Evolutionary conservation across 164 flowering plant genomes (phyloP).

Genomic region (Dillenia turbinata): DNA sequence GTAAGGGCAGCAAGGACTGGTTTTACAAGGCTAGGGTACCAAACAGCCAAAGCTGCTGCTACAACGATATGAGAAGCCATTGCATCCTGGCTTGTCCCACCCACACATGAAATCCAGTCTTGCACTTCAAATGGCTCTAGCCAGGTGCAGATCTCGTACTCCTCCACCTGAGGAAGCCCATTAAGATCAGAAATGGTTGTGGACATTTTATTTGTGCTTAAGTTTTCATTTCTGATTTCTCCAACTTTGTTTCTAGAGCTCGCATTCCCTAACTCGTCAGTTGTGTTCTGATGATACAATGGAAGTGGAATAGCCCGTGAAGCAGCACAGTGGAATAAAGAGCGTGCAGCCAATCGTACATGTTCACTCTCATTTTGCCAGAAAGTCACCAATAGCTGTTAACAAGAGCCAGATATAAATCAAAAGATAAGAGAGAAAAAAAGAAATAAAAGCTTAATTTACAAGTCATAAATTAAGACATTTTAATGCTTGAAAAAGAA

Average conservation of each 20-base stretch:
- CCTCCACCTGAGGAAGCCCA: constrained; percentile 31
- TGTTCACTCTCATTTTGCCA: constrained; percentile 97
- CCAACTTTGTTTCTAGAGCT: constrained; percentile 16
- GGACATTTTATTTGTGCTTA: constrained; percentile 18
- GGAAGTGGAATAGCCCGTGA: constrained; percentile 89
- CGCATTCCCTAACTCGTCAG: constrained; percentile 20
- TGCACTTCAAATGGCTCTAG: constrained; percentile 89
- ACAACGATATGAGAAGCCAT: constrained; percentile 94
- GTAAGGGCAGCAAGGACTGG: constrained; percentile 55
- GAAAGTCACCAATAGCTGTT: constrained; percentile 87
- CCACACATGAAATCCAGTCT: constrained; percentile 96
- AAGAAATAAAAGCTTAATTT: no score
- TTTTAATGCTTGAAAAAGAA: no score
- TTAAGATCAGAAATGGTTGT: constrained; percentile 13
- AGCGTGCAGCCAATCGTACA: constrained; percentile 96
- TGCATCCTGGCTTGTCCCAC: constrained; percentile 96
- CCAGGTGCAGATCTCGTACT: constrained; percentile 58
- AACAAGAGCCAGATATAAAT: constrained; percentile 8
- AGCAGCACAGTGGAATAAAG: constrained; percentile 97
- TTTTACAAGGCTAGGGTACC: constrained; percentile 95
- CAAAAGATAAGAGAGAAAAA: background rate
- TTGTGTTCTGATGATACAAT: constrained; percentile 39
- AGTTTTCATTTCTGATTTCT: constrained; percentile 13
- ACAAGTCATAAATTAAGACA: no score
- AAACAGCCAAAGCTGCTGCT: constrained; percentile 87